Evolutionary conservation across 106 monocot species (phyloP).

Genomic region (Iris macrosiphon): DNA sequence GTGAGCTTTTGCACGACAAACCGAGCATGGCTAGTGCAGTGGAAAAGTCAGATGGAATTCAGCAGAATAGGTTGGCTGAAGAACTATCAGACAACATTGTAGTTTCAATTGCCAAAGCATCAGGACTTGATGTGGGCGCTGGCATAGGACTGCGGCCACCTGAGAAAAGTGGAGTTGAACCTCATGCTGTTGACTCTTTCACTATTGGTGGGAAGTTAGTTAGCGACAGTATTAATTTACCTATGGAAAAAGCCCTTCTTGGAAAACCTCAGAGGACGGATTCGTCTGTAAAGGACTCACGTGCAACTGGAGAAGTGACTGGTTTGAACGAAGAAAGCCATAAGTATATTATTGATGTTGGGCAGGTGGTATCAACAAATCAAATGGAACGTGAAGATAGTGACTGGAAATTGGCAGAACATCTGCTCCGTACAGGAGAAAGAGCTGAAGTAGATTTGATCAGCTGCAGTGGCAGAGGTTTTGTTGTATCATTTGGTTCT

Average conservation of each 20-base stretch:
- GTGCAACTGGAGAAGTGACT: slow-evolving; percentile 9
- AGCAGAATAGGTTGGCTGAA: too few species aligned
- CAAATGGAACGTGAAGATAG: slow-evolving; percentile 43
- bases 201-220: slow-evolving; percentile 9
- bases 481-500: slow-evolving; percentile 83
- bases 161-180: slow-evolving; percentile 13
- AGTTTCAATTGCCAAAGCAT: background rate
- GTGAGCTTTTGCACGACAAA: background rate
- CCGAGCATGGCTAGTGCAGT: background rate
- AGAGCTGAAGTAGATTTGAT: slow-evolving; percentile 76
- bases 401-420: slow-evolving; percentile 60
- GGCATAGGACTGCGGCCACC: slow-evolving; percentile 38
- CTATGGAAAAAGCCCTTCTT: slow-evolving; percentile 26
- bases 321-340: slow-evolving; percentile 11
- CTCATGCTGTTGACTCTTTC: slow-evolving; percentile 9
- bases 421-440: slow-evolving; percentile 46
- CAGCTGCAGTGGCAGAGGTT: slow-evolving; percentile 81
- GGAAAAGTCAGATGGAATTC: too few species aligned
- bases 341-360: slow-evolving; percentile 13
- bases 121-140: slow-evolving; percentile 7
- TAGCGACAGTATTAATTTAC: background rate
- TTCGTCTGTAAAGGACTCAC: slow-evolving; percentile 15
- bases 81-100: slow-evolving; percentile 9
- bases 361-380: slow-evolving; percentile 23
- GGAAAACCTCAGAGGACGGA: slow-evolving; percentile 59